Evolutionary conservation across 2,329 filamentous ascomycete species (phyloP).

Genomic region (Lithohypha guttulata): DNA sequence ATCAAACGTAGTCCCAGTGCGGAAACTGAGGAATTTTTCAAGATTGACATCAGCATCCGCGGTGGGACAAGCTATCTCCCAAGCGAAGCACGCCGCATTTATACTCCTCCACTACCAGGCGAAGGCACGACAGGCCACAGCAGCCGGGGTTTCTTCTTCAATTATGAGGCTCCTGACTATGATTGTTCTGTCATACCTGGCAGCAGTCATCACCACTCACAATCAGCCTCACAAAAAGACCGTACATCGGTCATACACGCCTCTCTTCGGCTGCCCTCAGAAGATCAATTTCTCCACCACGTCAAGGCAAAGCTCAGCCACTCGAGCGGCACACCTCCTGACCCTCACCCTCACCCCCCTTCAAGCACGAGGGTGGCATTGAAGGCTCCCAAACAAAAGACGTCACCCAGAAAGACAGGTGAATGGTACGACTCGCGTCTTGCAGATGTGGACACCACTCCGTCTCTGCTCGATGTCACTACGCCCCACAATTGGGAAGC

Average conservation of each 20-base stretch:
- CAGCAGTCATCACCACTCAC: too few species aligned
- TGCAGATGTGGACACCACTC: constrained; percentile 14
- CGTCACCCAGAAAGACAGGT: constrained; percentile 3
- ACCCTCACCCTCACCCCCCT: too few species aligned
- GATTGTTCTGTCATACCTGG: too few species aligned
- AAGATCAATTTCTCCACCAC: too few species aligned
- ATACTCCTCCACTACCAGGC: constrained; percentile 19
- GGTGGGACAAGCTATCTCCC: constrained; percentile 22
- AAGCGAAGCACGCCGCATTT: constrained; percentile 21
- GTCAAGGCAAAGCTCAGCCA: not conserved
- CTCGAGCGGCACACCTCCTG: too few species aligned
- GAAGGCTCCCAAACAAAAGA: not conserved
- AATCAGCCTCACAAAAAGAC: too few species aligned
- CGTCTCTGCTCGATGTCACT: not conserved
- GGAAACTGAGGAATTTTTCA: constrained; percentile 21
- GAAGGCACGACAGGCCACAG: constrained; percentile 15
- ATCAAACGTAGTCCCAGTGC: constrained; percentile 20
- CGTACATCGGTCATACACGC: too few species aligned
- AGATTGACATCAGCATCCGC: constrained; percentile 21
- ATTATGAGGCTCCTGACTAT: constrained; percentile 18
- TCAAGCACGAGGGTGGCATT: not conserved
- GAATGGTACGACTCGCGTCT: constrained; percentile 21
- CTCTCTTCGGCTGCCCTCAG: too few species aligned
- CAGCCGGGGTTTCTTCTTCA: constrained; percentile 21
- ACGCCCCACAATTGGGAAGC: not conserved